A percentile compares a stretch with the other conserved stretches of the same genome.
These are phyloP conservation scores for Podila horticola DNA, from an alignment of 192 early-diverging fungal genomes.

Conservation along the genomic window DNA sequence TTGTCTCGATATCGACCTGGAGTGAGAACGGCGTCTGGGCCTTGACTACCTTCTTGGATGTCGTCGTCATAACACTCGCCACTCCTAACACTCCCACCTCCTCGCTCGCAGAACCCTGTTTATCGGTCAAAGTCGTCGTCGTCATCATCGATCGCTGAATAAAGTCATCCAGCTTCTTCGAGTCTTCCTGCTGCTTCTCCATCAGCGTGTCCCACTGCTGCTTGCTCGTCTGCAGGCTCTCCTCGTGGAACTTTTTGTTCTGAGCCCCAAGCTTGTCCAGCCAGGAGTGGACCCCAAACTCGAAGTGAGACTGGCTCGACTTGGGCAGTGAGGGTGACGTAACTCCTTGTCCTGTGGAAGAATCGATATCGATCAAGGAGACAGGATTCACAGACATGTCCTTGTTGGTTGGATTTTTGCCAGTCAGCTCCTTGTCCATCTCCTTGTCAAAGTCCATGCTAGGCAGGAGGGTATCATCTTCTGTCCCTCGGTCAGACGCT, in stretches of 20 bases:
- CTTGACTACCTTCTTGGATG: neutral
- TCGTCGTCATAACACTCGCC: no score
- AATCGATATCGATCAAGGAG: neutral
- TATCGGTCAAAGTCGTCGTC: neutral
- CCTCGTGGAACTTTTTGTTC: slow-evolving; percentile 9
- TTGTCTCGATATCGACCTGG: slow-evolving; percentile 19
- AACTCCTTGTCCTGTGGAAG: neutral
- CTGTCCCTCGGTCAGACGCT: neutral
- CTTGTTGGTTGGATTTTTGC: no score
- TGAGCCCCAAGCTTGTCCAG: slow-evolving; percentile 8
- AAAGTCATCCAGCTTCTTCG: slow-evolving; percentile 10
- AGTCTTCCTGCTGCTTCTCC: slow-evolving; percentile 33
- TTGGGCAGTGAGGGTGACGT: neutral
- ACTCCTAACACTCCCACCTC: neutral
- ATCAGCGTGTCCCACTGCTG: slow-evolving; percentile 17
- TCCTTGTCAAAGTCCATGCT: neutral
- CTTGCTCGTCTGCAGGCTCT: slow-evolving; percentile 2
- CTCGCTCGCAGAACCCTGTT: neutral
- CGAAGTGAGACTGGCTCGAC: neutral
- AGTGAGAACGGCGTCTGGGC: slow-evolving; percentile 13
- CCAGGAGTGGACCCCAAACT: slow-evolving; percentile 24
- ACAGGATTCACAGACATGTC: no score
- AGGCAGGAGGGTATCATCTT: neutral
- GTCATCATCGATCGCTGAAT: slow-evolving; percentile 5
- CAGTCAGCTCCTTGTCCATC: neutral